Base-by-base conservation (phyloP, 2,329 filamentous ascomycete genomes). In the Chrysoporthe deuterocubensis region DNA sequence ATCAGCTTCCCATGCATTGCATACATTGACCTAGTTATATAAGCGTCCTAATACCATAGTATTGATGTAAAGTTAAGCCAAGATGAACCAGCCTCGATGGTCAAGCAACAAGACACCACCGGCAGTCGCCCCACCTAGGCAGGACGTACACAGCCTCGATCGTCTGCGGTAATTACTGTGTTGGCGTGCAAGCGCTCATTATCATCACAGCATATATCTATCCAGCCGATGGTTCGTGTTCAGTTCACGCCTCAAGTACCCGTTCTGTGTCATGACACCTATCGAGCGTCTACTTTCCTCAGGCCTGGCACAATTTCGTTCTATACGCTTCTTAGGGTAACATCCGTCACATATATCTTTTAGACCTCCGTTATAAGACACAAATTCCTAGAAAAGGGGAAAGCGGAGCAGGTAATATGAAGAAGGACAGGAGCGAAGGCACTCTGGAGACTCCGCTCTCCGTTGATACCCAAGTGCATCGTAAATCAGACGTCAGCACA, bases 401-500 rank as follows among this genome's bases (percentile, higher is more conserved):
- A 9, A 5, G 2, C 16, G 40, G 34, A 13, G 34, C 43, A 8
- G 37, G 8, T 14, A 54, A 67, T 4, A 56, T 9, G 6, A 64
- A 64, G 67, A 44, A 48, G 56, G 52, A 62, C 56, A 57, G 56
- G 26, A 43, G 40, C n/a, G 63, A 57, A 4, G 21, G 34, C 42
- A 61, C 18, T 46, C 61, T 69, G 21, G 67, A 61, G 48, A 64
- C 67, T 52, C 13, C 60, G 5, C 61, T 69, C 26, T 67, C 61
- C 21, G 61, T 58, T 37, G 54, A 69, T 46, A 69, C 67, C n/a
- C 67, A 26, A 16, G 65, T 64, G 34, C 65, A 65, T 56, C 56
- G 64, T 40, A 44, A 64, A 42, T 69, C 67, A 37, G 58, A 60
- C 42, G 48, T 56, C 26, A 69, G 67, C 59, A 69, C 61, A 52